These are phyloP conservation scores for Fraxinus quadrangulata DNA, from an alignment of 257 asterid species.

Conservation along the genomic window DNA sequence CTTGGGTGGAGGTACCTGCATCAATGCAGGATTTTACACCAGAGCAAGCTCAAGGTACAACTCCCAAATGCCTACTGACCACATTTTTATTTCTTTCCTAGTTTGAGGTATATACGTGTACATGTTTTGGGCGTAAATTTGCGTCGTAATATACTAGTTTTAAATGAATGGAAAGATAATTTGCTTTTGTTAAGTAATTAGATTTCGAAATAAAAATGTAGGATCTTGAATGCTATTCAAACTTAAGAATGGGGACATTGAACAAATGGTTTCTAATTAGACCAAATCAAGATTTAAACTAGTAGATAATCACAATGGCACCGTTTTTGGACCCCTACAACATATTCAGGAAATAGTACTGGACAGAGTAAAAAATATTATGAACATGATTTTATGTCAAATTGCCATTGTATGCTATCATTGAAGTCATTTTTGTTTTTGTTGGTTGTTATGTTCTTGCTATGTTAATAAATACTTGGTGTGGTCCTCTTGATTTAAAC, in stretches of 20 bases:
- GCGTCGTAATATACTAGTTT: not conserved
- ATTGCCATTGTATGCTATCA: not conserved
- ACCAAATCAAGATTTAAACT: too few relatives aligned
- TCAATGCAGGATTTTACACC: slow-evolving; percentile 94
- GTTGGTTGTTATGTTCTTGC: not conserved
- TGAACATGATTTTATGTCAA: not conserved
- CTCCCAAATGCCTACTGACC: not conserved
- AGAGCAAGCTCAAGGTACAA: slow-evolving; percentile 86
- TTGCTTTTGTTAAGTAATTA: not conserved
- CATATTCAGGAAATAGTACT: not conserved
- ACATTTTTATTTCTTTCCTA: not conserved
- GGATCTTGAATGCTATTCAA: not conserved
- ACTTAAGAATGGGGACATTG: too few relatives aligned
- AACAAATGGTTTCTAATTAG: too few relatives aligned
- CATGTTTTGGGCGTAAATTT: not conserved
- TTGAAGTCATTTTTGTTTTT: not conserved
- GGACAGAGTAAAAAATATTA: too few relatives aligned
- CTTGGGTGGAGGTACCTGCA: slow-evolving; percentile 84
- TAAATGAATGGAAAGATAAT: not conserved
- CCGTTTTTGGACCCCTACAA: not conserved
- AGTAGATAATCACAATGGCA: not conserved
- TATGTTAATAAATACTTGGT: slow-evolving; percentile 11
- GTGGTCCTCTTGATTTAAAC: not conserved
- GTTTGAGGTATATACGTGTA: not conserved
- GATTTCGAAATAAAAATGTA: not conserved